Evolutionary conservation across 2,329 filamentous ascomycete genomes (phyloP), one percentile per base, ranked within the genome.

Genomic region (Microdochium bolleyi): DNA sequence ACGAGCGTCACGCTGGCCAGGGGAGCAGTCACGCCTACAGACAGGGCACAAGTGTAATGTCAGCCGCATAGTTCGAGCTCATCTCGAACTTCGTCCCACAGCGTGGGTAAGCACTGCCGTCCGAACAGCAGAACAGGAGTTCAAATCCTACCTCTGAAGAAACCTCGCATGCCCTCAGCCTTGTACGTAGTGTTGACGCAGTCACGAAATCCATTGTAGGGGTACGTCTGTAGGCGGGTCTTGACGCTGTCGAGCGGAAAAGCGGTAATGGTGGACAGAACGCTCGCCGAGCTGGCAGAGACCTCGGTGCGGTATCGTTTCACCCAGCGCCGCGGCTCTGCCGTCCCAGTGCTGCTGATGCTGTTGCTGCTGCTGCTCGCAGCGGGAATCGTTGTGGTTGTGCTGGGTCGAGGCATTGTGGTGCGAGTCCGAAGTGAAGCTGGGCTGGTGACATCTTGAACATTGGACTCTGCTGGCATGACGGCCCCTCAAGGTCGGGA

Each of bases 241-340:
- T 95, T 95, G 67, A 92, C 86, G 62, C 89, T 92, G 68, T 95
- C 89, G 60, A 95, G 81, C 22, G 89, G 89, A 65, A 92, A 95
- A n/a, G 89, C 87, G 58, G 80, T 77, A 64, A 90, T 79, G 44
- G 89, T 94, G 37, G 87, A 90, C 53, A 92, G 76, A 58, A 92
- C 77, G 68, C 87, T 92, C 65, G 86, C 88, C 38, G 83, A 77
- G 69, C 85, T 88, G 48, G 89, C 89, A 56, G 88, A 83, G 59
- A 94, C 83, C 71, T 92, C 87, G 49, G 87, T 92, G 58, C 88
- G 82, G 70, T 94, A 92, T 60, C 79, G 80, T 73, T 89, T 91
- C 63, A 87, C 76, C 74, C 85, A 86, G 61, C 69, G 69, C 59
- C 64, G 61, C 61, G 62, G 62, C 57, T 64, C 64, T 59, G 61